Base-by-base conservation (phyloP, 2,329 filamentous ascomycete species). In the Rhinocladiella similis region DNA sequence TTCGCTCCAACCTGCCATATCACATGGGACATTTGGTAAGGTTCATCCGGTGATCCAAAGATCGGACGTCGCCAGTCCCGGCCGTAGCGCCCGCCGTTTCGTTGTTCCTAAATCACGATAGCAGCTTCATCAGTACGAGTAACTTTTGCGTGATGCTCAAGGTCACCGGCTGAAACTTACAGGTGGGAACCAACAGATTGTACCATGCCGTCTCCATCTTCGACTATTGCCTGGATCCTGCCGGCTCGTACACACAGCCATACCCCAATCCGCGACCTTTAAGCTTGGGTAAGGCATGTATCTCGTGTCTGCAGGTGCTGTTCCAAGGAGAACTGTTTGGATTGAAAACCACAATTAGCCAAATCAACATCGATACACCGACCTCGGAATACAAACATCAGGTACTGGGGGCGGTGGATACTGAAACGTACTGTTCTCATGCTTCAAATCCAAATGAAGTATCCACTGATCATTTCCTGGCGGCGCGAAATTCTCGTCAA, bases 361-460 rank as follows among this genome's bases (percentile, higher is more conserved):
- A 14, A 7, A 16, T 41, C 19, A 16, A 9, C 39, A 43, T 20
- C 18, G 22, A 33, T 9, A 27, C 7, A n/a, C n/a, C 20, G 19
- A n/a, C n/a, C n/a, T n/a, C n/a, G n/a, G n/a, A n/a, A n/a, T n/a
- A n/a, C n/a, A n/a, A n/a, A n/a, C n/a, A n/a, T n/a, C n/a, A n/a
- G n/a, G n/a, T n/a, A n/a, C n/a, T n/a, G n/a, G n/a, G n/a, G n/a
- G n/a, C n/a, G n/a, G n/a, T n/a, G n/a, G n/a, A n/a, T n/a, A n/a
- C n/a, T n/a, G n/a, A 14, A 10, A 33, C 50, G n/a, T 53, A 54
- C 59, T 53, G 41, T 61, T 61, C 14, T 54, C 50, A 46, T 52
- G 38, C 47, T 61, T 61, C 59, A 61, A 29, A 50, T 61, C 59
- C 53, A 61, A 38, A 45, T 61, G 59, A 19, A 61, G 38, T 5